Conservation (phyloP, 129 eudicot genomes). For the Dittrichia graveolens region DNA sequence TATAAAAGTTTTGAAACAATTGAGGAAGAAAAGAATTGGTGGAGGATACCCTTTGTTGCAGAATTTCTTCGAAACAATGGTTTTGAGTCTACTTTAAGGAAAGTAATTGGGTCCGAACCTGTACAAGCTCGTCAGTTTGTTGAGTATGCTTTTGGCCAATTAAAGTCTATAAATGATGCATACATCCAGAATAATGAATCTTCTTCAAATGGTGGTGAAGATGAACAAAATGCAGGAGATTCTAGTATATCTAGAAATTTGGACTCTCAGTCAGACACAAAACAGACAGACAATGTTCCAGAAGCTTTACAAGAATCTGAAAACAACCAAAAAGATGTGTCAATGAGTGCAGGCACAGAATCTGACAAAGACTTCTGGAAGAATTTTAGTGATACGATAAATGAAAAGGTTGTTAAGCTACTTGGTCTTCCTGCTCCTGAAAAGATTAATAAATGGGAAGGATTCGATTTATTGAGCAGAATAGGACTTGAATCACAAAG, state of each 20-base stretch:
- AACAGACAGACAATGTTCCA: conserved; percentile 16
- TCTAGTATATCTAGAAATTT: conserved; percentile 19
- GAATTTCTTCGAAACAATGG: conserved; percentile 75
- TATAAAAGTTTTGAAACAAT: conserved; percentile 81
- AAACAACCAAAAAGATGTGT: conserved; percentile 9
- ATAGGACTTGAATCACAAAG: conserved; percentile 61
- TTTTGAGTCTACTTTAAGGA: conserved; percentile 73
- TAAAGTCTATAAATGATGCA: conserved; percentile 66
- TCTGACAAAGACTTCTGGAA: conserved; percentile 83
- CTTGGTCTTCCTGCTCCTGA: conserved; percentile 85
- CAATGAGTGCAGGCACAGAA: conserved; percentile 28
- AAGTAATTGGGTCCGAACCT: conserved; percentile 77
- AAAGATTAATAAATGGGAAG: conserved; percentile 81
- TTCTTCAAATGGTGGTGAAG: conserved; percentile 27
- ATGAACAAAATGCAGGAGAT: conserved; percentile 19
- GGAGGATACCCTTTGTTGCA: conserved; percentile 77
- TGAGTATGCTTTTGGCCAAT: conserved; percentile 84
- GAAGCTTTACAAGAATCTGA: conserved; percentile 30
- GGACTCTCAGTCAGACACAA: conserved; percentile 26
- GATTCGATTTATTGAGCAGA: conserved; percentile 66
- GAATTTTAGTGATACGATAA: conserved; percentile 59
- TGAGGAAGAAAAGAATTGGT: conserved; percentile 75
- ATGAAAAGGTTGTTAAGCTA: conserved; percentile 65
- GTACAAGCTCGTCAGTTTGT: conserved; percentile 95
- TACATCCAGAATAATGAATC: conserved; percentile 48